Conservation (phyloP, 371 early-diverging fungal genomes). For the Apophysomyces elegans region DNA sequence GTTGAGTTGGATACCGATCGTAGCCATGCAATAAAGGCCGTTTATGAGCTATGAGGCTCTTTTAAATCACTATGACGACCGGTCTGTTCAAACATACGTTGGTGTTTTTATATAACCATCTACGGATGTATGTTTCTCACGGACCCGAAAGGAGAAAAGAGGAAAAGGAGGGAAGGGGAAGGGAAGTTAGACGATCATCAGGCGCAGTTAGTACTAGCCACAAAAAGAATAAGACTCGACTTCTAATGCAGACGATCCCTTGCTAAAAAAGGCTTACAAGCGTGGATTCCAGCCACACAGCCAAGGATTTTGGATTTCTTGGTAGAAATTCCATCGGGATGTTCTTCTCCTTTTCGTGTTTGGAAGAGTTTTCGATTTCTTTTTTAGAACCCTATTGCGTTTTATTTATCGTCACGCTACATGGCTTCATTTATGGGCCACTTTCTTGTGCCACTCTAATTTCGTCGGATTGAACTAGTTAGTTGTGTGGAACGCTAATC, state of each 20-base stretch:
- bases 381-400: constrained; percentile 3
- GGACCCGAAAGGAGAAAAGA: not conserved
- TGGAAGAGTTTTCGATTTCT: not conserved
- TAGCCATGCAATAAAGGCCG: too few species aligned
- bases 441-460: constrained; percentile 4
- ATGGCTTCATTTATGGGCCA: constrained; percentile 9
- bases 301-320: not conserved
- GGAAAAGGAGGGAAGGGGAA: not conserved
- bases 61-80: not conserved
- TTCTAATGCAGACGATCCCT: not conserved
- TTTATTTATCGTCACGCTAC: constrained; percentile 9
- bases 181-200: not conserved
- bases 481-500: too few species aligned
- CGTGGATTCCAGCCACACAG: constrained; percentile 10
- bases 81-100: not conserved
- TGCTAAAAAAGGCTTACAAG: not conserved
- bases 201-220: not conserved
- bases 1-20: too few species aligned
- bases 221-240: not conserved
- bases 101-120: not conserved
- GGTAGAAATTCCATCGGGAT: constrained; percentile 2
- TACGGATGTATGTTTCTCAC: not conserved
- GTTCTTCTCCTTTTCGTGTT: not conserved
- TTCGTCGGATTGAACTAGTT: not conserved
- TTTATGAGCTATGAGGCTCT: too few species aligned